phyloP scores from a whole-genome alignment of 441 rosid species.

The Hura crepitans region DNA sequence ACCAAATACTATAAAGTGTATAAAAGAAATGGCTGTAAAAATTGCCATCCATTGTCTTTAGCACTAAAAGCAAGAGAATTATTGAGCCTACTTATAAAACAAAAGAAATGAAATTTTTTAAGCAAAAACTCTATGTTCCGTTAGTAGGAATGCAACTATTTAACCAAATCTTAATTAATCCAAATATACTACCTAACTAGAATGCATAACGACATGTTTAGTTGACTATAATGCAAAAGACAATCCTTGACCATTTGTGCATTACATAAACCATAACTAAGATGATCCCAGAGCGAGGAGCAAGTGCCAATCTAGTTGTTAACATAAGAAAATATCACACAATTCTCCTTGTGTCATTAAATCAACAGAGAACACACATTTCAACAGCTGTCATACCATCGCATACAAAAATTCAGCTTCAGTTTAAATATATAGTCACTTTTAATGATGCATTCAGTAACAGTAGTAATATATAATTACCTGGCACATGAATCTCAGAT shows the following conservation, averaged over 20 bases:
- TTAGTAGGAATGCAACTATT: neutral
- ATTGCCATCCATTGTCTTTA: neutral
- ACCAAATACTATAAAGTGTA: too few species aligned
- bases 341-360: neutral
- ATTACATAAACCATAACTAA: too few species aligned
- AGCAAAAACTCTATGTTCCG: too few species aligned
- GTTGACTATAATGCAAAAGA: neutral
- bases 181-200: neutral
- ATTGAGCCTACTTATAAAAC: neutral
- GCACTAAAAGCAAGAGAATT: neutral
- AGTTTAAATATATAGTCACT: neutral
- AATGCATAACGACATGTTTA: neutral
- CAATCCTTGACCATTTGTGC: neutral
- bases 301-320: too few species aligned
- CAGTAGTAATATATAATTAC: slow-evolving; percentile 21
- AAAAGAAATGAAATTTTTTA: neutral
- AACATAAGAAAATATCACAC: too few species aligned
- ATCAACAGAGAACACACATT: too few species aligned
- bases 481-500: slow-evolving; percentile 16
- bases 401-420: slow-evolving; percentile 5
- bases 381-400: too few species aligned
- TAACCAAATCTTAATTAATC: neutral
- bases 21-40: neutral
- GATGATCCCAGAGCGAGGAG: too few species aligned
- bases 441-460: neutral